Conservation (phyloP, 1,139 yeast species). For the Geotrichum bryndzae region DNA sequence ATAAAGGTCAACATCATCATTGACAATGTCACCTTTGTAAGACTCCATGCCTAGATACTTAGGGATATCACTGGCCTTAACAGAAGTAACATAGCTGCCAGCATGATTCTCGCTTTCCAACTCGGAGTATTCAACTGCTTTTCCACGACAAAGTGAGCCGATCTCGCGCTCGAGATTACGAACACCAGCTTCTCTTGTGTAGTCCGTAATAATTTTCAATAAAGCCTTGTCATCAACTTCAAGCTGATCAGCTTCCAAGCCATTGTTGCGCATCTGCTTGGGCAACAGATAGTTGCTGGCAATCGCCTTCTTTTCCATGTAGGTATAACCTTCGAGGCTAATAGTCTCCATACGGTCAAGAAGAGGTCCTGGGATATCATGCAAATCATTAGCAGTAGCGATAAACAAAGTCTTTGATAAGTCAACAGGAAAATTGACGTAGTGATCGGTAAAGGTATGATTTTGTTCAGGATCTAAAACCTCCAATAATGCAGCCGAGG, state of each 20-base stretch:
- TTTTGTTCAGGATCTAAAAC: constrained; percentile 92
- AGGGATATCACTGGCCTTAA: constrained; percentile 35
- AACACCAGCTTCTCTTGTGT: constrained; percentile 86
- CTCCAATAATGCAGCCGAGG: constrained; percentile 84
- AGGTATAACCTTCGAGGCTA: constrained; percentile 74
- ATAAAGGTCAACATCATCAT: constrained; percentile 34
- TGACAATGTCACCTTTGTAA: constrained; percentile 35
- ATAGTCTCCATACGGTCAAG: constrained; percentile 84
- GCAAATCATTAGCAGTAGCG: constrained; percentile 85
- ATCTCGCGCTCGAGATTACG: constrained; percentile 67
- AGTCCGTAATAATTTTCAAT: constrained; percentile 57
- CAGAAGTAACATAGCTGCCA: constrained; percentile 20
- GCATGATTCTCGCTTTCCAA: constrained; percentile 29
- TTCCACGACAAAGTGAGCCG: constrained; percentile 69
- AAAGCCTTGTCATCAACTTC: constrained; percentile 45
- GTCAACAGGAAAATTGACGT: constrained; percentile 82
- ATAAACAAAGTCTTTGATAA: constrained; percentile 76
- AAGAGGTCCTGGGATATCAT: constrained; percentile 69
- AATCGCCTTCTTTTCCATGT: constrained; percentile 69
- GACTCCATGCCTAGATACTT: constrained; percentile 44
- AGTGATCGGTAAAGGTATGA: constrained; percentile 71
- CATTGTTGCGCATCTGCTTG: constrained; percentile 69
- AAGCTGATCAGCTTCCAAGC: constrained; percentile 45
- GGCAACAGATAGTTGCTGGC: constrained; percentile 69
- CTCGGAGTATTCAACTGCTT: constrained; percentile 71